Conservation (phyloP, 805 yeast species). For the Metschnikowia noctiluminum region DNA sequence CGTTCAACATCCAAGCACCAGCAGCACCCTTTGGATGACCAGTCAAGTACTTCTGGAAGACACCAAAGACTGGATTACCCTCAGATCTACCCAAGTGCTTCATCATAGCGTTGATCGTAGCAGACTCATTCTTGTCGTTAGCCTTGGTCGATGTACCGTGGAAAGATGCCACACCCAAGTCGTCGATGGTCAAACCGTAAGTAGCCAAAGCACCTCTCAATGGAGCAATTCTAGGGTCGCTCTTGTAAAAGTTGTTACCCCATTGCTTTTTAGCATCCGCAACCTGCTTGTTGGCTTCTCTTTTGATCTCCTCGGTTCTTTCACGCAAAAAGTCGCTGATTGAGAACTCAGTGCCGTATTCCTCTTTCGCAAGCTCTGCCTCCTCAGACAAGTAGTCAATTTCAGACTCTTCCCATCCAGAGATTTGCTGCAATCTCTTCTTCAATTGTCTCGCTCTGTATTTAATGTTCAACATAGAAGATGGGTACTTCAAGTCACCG, state of each 20-base stretch:
- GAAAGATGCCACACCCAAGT: constrained; percentile 94
- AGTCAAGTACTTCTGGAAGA: constrained; percentile 97
- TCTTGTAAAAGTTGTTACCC: constrained; percentile 92
- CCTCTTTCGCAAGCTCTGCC: constrained; percentile 52
- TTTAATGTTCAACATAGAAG: constrained; percentile 81
- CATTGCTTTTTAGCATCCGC: constrained; percentile 87
- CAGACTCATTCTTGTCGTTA: constrained; percentile 96
- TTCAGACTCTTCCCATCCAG: constrained; percentile 83
- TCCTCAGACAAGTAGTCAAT: constrained; percentile 67
- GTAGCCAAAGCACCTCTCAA: constrained; percentile 95
- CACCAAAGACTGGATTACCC: constrained; percentile 97
- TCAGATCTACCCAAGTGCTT: constrained; percentile 91
- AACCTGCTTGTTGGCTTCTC: constrained; percentile 82
- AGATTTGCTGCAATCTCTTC: constrained; percentile 72
- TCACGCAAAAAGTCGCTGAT: constrained; percentile 59
- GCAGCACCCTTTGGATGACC: constrained; percentile 99
- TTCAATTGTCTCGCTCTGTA: constrained; percentile 92
- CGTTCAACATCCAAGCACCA: constrained; percentile 99
- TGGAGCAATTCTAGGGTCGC: constrained; percentile 94
- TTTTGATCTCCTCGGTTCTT: constrained; percentile 81
- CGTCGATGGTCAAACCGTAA: constrained; percentile 90
- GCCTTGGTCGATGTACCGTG: constrained; percentile 99
- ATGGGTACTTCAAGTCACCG: constrained; percentile 70
- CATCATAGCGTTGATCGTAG: constrained; percentile 89
- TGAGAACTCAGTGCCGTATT: constrained; percentile 48